Conservation (phyloP, 2,329 filamentous ascomycete genomes). For the Fusarium mundagurra region DNA sequence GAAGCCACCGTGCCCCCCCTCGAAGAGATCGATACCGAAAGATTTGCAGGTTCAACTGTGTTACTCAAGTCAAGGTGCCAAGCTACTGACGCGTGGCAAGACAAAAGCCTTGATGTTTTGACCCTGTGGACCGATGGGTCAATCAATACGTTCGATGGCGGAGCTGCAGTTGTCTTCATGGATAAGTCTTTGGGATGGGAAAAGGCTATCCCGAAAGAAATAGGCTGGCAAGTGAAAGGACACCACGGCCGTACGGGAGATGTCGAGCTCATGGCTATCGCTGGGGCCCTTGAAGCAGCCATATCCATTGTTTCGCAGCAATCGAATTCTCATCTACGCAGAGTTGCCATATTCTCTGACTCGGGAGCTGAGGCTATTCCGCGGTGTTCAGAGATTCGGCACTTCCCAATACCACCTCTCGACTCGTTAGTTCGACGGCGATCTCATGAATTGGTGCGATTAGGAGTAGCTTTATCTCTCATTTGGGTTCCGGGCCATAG, state of each 20-base stretch:
- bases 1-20: neutral
- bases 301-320: neutral
- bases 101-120: neutral
- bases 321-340: neutral
- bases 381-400: neutral
- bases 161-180: neutral
- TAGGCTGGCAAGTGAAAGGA: neutral
- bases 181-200: neutral
- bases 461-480: neutral
- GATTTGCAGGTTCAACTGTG: neutral
- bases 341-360: neutral
- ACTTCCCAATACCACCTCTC: neutral
- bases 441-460: neutral
- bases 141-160: neutral
- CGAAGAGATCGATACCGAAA: neutral
- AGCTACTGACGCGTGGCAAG: neutral
- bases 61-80: neutral
- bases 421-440: neutral
- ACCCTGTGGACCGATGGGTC: neutral
- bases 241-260: neutral
- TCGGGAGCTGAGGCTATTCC: neutral
- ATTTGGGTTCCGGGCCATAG: neutral
- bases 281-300: neutral
- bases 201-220: neutral
- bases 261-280: neutral